Evolutionary conservation across 1,284 basidiomycete species (phyloP), one percentile per base, ranked within the genome.

Genomic region (Ganoderma sinense): DNA sequence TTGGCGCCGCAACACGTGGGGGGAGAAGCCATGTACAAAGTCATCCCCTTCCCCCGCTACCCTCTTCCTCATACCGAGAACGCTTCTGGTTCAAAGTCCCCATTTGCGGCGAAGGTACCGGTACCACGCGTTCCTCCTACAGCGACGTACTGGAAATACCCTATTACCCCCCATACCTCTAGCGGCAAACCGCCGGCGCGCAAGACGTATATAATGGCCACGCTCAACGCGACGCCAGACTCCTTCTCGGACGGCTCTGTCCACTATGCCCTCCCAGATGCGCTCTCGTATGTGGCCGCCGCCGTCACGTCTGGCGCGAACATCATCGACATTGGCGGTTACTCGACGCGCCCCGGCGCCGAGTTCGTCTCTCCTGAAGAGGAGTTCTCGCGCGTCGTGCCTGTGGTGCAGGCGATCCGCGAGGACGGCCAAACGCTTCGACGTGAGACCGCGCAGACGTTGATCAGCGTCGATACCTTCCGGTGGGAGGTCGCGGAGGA

Each of bases 401-500:
- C 96, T 0, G 83, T 94, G 56, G 86, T 97, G 61, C 71, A 83
- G 41, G 84, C 83, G 0, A 79, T 89, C 51, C 82, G 85, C 10
- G 59, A 67, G 65, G 45, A 66, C 29, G 62, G 77, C 77, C 13
- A 31, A 3, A 41, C 59, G 20, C 48, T 31, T 51, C 70, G 84
- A 2, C 73, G 81, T 6, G 72, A 59, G 33, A 51, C 36, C 31
- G 33, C 31, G 33, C 31, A 81, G 0, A 78, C 87, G 2, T 89
- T 92, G 0, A 90, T 99, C 75, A 97, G 95, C 66, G 85, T 99
- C 51, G 97, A 99, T 80, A 99, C 98, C 0, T 99, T 98, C 85
- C 92, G 97, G 5, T 87, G 91, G 45, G 84, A 88, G 0, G 97
- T 99, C 0, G 97, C 97, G 0, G 82, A 86, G 65, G 89, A 88